A percentile compares a stretch with the other conserved stretches of the same genome.
Evolutionary conservation across 805 yeast species (phyloP).

Genomic region (Candida dajiaensis): DNA sequence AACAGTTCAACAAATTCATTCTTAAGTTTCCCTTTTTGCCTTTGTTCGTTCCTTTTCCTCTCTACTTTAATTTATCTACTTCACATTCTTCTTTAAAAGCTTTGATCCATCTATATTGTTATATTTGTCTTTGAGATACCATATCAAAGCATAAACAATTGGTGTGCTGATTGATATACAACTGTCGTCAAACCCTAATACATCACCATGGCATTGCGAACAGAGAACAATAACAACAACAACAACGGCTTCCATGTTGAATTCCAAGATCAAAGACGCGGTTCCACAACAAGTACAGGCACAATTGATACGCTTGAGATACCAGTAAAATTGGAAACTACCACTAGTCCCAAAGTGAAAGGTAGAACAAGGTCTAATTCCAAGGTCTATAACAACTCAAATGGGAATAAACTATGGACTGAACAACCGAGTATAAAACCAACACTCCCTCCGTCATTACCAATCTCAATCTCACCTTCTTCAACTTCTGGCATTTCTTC

Average conservation of each 20-base stretch:
- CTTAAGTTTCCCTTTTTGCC: too few species aligned
- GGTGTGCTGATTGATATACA: too few species aligned
- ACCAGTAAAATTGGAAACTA: background rate
- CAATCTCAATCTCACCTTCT: background rate
- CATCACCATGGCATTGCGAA: background rate
- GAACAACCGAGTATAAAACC: background rate
- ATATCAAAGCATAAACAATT: too few species aligned
- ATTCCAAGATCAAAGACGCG: background rate
- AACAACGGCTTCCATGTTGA: background rate
- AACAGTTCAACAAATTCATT: too few species aligned
- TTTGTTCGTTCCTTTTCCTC: too few species aligned
- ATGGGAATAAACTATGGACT: background rate
- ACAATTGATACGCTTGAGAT: background rate
- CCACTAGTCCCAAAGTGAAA: background rate
- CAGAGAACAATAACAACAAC: background rate
- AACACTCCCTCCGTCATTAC: background rate
- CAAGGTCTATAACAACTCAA: conserved; percentile 9
- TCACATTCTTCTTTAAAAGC: too few species aligned
- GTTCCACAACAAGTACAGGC: background rate
- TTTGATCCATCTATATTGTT: too few species aligned
- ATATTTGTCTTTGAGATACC: too few species aligned
- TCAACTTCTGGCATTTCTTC: background rate
- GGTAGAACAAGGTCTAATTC: conserved; percentile 9
- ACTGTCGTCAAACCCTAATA: too few species aligned
- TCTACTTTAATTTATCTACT: too few species aligned